phyloP scores from a whole-genome alignment of 2,329 filamentous ascomycete genomes.

The Xylaria digitata region DNA sequence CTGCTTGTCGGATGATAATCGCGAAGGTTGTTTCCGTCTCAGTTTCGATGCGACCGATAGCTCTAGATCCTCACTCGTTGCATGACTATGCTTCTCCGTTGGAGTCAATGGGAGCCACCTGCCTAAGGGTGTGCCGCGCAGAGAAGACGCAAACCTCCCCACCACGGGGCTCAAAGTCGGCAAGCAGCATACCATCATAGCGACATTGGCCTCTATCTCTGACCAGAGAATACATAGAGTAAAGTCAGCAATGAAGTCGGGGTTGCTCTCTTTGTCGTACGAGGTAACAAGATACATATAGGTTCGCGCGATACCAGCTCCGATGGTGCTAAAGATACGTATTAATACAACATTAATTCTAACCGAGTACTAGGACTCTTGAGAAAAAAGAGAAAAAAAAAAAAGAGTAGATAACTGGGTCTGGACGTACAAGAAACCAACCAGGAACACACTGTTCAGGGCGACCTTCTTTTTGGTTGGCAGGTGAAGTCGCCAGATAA shows the following conservation, averaged over 20 bases:
- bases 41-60: conserved; percentile 1
- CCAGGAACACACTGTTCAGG: conserved; percentile 26
- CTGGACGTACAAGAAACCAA: conserved; percentile 34
- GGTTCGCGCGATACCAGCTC: conserved; percentile 33
- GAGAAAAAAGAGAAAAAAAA: too few species aligned
- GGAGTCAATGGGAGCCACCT: conserved; percentile 11
- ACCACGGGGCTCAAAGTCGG: conserved; percentile 18
- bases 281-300: conserved; percentile 35
- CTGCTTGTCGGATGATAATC: conserved; percentile 8
- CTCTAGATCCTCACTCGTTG: conserved; percentile 3
- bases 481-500: conserved; percentile 33
- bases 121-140: conserved; percentile 1
- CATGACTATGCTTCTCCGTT: conserved; percentile 2
- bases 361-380: neutral
- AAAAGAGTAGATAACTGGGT: neutral
- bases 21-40: neutral
- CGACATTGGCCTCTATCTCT: conserved; percentile 36
- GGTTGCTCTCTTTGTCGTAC: conserved; percentile 32
- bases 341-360: neutral
- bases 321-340: conserved; percentile 30
- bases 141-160: neutral
- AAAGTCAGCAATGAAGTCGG: conserved; percentile 38
- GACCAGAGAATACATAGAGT: conserved; percentile 36
- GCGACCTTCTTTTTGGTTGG: conserved; percentile 27
- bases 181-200: conserved; percentile 32